Conservation (phyloP, 805 yeast species). For the Wickerhamiella sergipiensis region DNA sequence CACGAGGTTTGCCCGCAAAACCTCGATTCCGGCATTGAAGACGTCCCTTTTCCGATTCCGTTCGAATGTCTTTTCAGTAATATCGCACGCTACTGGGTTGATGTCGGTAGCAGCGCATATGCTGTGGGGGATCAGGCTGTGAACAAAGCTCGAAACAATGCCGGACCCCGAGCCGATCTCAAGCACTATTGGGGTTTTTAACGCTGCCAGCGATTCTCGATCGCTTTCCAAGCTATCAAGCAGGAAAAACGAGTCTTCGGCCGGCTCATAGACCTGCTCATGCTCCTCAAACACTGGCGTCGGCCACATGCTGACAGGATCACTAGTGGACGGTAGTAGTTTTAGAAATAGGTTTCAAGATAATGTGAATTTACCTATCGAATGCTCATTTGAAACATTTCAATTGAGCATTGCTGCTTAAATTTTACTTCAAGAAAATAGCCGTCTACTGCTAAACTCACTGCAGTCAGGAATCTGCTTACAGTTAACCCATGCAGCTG, state of each 20-base stretch:
- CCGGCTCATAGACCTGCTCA: slow-evolving; percentile 81
- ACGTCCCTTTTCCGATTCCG: slow-evolving; percentile 16
- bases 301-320: slow-evolving; percentile 44
- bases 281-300: slow-evolving; percentile 58
- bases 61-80: slow-evolving; percentile 34
- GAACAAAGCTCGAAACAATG: slow-evolving; percentile 65
- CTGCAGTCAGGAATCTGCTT: not conserved
- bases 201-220: slow-evolving; percentile 22
- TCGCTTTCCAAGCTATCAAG: slow-evolving; percentile 69
- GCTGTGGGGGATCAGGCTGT: slow-evolving; percentile 41
- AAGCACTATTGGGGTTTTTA: slow-evolving; percentile 39
- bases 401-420: too few species aligned
- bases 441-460: too few species aligned
- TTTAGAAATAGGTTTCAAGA: too few species aligned
- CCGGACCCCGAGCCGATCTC: slow-evolving; percentile 95
- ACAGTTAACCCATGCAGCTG: slow-evolving; percentile 9
- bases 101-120: slow-evolving; percentile 61
- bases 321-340: not conserved
- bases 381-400: too few species aligned
- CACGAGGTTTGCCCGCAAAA: slow-evolving; percentile 42
- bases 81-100: slow-evolving; percentile 59
- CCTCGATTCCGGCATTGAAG: slow-evolving; percentile 33
- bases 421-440: too few species aligned
- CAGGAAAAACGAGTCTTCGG: slow-evolving; percentile 81
- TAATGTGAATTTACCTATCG: too few species aligned